Conservation (phyloP, 2,329 filamentous ascomycete species). For the Paraconiothyrium sp. region DNA sequence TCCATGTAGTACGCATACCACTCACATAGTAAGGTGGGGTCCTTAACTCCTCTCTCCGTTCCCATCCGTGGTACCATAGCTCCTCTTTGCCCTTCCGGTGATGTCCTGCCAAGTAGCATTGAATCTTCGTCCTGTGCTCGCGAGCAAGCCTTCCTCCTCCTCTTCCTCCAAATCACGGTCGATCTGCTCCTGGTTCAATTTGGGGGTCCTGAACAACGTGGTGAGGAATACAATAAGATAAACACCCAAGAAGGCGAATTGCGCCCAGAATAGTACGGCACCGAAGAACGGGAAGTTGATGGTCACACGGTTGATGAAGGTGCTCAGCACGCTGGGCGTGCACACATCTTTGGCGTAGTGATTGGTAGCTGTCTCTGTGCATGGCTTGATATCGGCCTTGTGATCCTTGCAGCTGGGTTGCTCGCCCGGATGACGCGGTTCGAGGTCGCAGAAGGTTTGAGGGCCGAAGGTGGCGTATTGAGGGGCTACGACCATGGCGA, state of each 20-base stretch:
- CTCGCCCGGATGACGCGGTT: slow-evolving; percentile 68
- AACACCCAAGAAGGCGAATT: slow-evolving; percentile 87
- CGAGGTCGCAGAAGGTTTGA: slow-evolving; percentile 89
- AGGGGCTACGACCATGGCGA: slow-evolving; percentile 93
- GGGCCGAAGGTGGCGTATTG: slow-evolving; percentile 95
- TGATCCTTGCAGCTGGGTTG: slow-evolving; percentile 80
- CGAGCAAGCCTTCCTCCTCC: slow-evolving; percentile 91
- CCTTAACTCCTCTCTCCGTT: slow-evolving; percentile 30
- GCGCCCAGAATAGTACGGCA: slow-evolving; percentile 92
- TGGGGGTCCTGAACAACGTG: slow-evolving; percentile 81
- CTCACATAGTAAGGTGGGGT: background rate
- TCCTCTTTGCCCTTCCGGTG: slow-evolving; percentile 64
- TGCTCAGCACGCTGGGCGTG: slow-evolving; percentile 90
- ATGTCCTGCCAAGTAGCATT: slow-evolving; percentile 91
- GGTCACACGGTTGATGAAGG: slow-evolving; percentile 90
- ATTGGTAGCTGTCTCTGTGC: slow-evolving; percentile 78
- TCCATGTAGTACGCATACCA: background rate
- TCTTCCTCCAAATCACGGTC: slow-evolving; percentile 91
- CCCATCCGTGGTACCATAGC: slow-evolving; percentile 42
- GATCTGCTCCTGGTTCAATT: slow-evolving; percentile 76
- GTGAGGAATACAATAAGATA: slow-evolving; percentile 85
- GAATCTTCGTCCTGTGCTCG: slow-evolving; percentile 82
- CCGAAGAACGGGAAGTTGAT: slow-evolving; percentile 97
- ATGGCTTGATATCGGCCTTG: slow-evolving; percentile 77
- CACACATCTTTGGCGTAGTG: slow-evolving; percentile 81